Evolutionary conservation across 257 asterid species (phyloP).

Genomic region (Nicotiana noctiflora): DNA sequence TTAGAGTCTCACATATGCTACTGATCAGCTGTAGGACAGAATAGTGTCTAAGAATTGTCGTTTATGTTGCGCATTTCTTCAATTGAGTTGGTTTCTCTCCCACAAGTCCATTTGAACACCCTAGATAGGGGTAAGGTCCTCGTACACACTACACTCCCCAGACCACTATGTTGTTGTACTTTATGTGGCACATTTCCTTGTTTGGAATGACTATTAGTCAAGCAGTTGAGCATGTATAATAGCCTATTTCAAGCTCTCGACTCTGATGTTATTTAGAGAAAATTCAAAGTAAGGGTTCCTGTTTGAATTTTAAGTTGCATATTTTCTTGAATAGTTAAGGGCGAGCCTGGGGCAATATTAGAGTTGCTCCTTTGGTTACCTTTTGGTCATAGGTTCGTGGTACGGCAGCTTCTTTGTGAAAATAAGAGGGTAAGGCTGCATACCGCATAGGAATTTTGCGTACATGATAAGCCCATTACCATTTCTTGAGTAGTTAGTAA

Average conservation of each 20-base stretch:
- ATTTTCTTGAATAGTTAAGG: not conserved
- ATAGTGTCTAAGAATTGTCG: not conserved
- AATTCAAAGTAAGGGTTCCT: not conserved
- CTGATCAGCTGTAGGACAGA: not conserved
- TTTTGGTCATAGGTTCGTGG: not conserved
- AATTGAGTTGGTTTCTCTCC: not conserved
- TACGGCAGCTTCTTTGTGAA: not conserved
- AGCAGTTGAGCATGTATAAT: not conserved
- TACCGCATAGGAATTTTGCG: not conserved
- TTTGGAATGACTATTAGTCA: not conserved
- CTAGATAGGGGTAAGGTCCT: no score
- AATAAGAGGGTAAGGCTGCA: not conserved
- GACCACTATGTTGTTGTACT: not conserved
- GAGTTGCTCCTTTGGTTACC: not conserved
- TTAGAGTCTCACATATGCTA: no score
- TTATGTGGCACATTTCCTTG: not conserved
- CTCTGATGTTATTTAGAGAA: not conserved
- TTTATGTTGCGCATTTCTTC: not conserved
- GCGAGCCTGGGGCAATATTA: not conserved
- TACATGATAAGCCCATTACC: not conserved
- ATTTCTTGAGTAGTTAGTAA: not conserved
- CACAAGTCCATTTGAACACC: no score
- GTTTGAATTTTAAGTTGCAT: not conserved
- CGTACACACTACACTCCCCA: no score
- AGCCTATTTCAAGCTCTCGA: not conserved